These are phyloP conservation scores for Pichia scutulata DNA, from an alignment of 805 yeast species.

Conservation along the genomic window DNA sequence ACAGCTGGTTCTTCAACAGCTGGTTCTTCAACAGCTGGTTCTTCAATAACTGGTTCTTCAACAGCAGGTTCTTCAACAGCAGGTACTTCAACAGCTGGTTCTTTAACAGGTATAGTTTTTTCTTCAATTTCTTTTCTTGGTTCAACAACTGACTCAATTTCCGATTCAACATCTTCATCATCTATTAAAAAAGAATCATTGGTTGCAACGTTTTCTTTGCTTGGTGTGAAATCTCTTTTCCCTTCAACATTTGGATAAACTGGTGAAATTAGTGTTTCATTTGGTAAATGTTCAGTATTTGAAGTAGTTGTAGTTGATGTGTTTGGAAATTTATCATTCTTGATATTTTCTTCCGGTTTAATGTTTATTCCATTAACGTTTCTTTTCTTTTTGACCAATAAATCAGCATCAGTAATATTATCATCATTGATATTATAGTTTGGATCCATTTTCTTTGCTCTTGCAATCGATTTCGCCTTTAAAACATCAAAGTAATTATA, in stretches of 20 bases:
- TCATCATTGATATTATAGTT: slow-evolving; percentile 7
- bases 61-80: slow-evolving; percentile 6
- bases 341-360: background rate
- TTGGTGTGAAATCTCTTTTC: slow-evolving; percentile 8
- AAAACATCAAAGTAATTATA: slow-evolving; percentile 66
- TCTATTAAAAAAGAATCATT: slow-evolving; percentile 26
- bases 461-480: slow-evolving; percentile 49
- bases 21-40: slow-evolving; percentile 1
- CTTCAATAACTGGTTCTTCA: background rate
- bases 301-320: background rate
- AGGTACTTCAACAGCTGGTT: slow-evolving; percentile 1
- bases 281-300: slow-evolving; percentile 18
- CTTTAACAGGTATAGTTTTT: too few relatives aligned
- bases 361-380: background rate
- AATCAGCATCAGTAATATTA: slow-evolving; percentile 10
- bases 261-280: slow-evolving; percentile 29
- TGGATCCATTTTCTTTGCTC: slow-evolving; percentile 8
- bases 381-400: slow-evolving; percentile 7
- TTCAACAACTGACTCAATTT: slow-evolving; percentile 19
- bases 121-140: too few relatives aligned
- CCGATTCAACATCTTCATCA: slow-evolving; percentile 18
- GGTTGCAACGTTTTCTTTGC: slow-evolving; percentile 12
- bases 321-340: background rate
- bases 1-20: background rate
- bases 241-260: slow-evolving; percentile 4